Evolutionary conservation across 31 red algal genomes (phyloP).

Genomic region (Asparagopsis taxiformis): DNA sequence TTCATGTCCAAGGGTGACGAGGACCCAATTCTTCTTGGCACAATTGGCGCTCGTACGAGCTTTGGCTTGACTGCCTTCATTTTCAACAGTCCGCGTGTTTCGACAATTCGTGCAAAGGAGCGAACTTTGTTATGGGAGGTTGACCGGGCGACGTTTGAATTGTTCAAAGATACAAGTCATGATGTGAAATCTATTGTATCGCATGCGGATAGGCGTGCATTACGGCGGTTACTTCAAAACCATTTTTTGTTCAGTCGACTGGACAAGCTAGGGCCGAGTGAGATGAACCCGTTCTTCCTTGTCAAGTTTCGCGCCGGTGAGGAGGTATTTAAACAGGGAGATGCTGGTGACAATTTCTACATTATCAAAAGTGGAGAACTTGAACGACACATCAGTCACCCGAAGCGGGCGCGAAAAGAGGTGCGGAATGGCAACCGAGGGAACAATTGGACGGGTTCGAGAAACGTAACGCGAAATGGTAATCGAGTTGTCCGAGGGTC

Average conservation of each 20-base stretch:
- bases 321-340: slow-evolving; percentile 89
- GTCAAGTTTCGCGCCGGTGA: slow-evolving; percentile 96
- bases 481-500: too few species aligned
- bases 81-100: slow-evolving; percentile 79
- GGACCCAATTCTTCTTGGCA: slow-evolving; percentile 75
- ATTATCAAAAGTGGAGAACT: slow-evolving; percentile 94
- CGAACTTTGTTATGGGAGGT: slow-evolving; percentile 87
- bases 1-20: slow-evolving; percentile 82
- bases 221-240: slow-evolving; percentile 66
- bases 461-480: too few species aligned
- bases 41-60: slow-evolving; percentile 80
- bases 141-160: slow-evolving; percentile 90
- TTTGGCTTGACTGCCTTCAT: slow-evolving; percentile 90
- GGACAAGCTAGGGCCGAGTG: slow-evolving; percentile 84
- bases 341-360: slow-evolving; percentile 96
- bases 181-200: slow-evolving; percentile 70
- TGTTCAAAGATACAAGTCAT: slow-evolving; percentile 71
- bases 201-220: slow-evolving; percentile 55
- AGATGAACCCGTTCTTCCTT: slow-evolving; percentile 84
- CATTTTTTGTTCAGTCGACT: slow-evolving; percentile 95
- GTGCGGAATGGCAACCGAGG: too few species aligned
- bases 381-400: slow-evolving; percentile 85
- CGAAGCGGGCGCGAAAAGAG: slow-evolving; percentile 25
- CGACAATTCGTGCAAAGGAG: slow-evolving; percentile 90
- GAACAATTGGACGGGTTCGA: too few species aligned